Conservation (phyloP, 805 yeast species). For the Aciculoconidium aculeatum region DNA sequence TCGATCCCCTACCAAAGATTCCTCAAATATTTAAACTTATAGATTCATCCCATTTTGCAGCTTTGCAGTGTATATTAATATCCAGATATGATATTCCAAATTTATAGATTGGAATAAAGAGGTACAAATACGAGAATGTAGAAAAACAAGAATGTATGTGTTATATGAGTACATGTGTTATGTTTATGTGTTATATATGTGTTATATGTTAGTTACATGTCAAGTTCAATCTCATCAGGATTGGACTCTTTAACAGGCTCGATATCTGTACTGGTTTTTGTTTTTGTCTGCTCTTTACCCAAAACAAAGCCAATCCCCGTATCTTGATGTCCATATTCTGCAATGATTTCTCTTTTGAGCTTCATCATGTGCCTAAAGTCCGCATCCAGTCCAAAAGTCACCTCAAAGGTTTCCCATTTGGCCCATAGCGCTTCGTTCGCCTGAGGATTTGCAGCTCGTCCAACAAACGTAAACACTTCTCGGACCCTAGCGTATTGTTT, state of each 20-base stretch:
- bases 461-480: constrained; percentile 44
- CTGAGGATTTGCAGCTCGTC: constrained; percentile 18
- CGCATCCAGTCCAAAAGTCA: constrained; percentile 62
- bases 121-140: no score
- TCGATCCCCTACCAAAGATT: no score
- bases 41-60: no score
- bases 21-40: no score
- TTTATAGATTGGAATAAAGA: no score
- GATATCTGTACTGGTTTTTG: constrained; percentile 7
- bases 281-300: constrained; percentile 7
- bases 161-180: no score
- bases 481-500: constrained; percentile 59
- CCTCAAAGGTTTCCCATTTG: constrained; percentile 70
- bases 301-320: constrained; percentile 7
- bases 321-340: constrained; percentile 15
- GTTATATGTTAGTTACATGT: constrained; percentile 41
- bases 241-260: constrained; percentile 20
- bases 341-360: constrained; percentile 41
- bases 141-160: no score
- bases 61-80: no score
- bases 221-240: constrained; percentile 60
- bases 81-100: no score
- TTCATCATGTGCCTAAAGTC: constrained; percentile 71
- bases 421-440: constrained; percentile 40
- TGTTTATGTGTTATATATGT: no score